Base-by-base conservation (phyloP, 371 early-diverging fungal species). In the Blastocladiella emersonii region DNA sequence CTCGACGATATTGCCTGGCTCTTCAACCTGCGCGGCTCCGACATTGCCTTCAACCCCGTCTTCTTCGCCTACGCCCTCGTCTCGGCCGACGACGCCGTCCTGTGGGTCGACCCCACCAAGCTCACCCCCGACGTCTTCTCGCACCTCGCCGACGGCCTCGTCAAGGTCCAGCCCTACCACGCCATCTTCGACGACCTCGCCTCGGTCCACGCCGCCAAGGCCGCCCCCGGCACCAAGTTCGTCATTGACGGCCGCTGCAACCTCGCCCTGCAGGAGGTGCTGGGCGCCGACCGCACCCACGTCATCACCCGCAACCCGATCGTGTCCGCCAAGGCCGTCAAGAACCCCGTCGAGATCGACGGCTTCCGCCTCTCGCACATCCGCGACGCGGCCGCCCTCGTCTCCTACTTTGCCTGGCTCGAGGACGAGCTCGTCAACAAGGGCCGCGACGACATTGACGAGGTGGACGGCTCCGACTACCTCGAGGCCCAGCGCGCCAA, bases 1-100 rank as follows among this genome's bases (percentile, higher is more conserved):
- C 77, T 93, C 63, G 97, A 95, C 74, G 98, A 95, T 72, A 80
- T 92, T 61, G 92, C 92, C 30, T 94, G 72, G 99, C 74, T 99
- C 57, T 91, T 95, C 70, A 99, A 99, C 71, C 76, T 98, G 66
- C 86, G 99, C 66, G 99, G 99, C n/a, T 86, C 83, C 12, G 99
- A 99, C 72, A 91, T 99, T 59, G 78, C 81, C 36, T 98, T 88
- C 78, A 98, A 98, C 74, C 98, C 99, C 1, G 93, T 98, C 13
- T 99, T 99, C 74, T 96, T 92, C 71, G 75, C 97, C 5, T 98
- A 95, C 71, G 83, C 90, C 8, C 64, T 90, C 27, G 74, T 99
- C 36, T 88, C 94, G 19, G 67, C 71, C 56, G 73, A 78, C 43
- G 73, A 78, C 10, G 82, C 78, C 39, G 76, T 77, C 45, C 80